phyloP scores from a whole-genome alignment of 805 yeast species.

The Blastobotrys chiropterorum region DNA sequence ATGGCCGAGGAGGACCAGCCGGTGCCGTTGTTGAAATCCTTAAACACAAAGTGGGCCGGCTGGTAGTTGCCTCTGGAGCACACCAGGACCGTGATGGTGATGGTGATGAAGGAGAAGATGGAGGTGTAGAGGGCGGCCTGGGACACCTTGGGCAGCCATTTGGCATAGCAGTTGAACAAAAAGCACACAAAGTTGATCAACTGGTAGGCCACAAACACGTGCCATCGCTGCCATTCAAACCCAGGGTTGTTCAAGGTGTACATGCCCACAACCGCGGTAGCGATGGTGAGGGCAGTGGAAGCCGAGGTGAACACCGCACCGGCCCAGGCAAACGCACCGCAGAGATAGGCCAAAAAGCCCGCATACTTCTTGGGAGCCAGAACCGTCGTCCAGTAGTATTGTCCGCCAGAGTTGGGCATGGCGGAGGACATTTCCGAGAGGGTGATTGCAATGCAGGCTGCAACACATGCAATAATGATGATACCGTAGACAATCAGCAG shows the following conservation, averaged over 20 bases:
- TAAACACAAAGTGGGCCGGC: constrained; percentile 47
- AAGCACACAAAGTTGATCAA: constrained; percentile 20
- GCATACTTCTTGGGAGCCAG: constrained; percentile 38
- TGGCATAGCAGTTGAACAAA: constrained; percentile 19
- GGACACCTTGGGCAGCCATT: constrained; percentile 44
- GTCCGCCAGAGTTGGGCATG: constrained; percentile 22
- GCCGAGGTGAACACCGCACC: constrained; percentile 60
- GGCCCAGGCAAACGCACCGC: constrained; percentile 59
- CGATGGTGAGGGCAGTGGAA: constrained; percentile 50
- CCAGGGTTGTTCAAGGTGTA: constrained; percentile 35
- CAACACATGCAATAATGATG: constrained; percentile 49
- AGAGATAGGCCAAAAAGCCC: constrained; percentile 46
- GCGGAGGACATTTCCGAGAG: constrained; percentile 54
- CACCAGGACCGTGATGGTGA: constrained; percentile 48
- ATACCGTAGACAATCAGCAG: constrained; percentile 59
- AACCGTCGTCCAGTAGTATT: constrained; percentile 18
- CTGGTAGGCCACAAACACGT: constrained; percentile 25
- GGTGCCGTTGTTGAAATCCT: constrained; percentile 46
- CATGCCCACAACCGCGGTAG: constrained; percentile 48
- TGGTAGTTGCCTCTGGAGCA: constrained; percentile 50
- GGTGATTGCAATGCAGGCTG: constrained; percentile 56
- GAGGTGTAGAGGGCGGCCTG: constrained; percentile 47
- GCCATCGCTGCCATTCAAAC: constrained; percentile 28
- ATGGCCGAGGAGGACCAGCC: constrained; percentile 57
- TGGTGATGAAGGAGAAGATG: constrained; percentile 45